Evolutionary conservation across 2,329 filamentous ascomycete species (phyloP), one percentile per base, ranked within the genome.

Genomic region (Phaeosphaeria sp.): DNA sequence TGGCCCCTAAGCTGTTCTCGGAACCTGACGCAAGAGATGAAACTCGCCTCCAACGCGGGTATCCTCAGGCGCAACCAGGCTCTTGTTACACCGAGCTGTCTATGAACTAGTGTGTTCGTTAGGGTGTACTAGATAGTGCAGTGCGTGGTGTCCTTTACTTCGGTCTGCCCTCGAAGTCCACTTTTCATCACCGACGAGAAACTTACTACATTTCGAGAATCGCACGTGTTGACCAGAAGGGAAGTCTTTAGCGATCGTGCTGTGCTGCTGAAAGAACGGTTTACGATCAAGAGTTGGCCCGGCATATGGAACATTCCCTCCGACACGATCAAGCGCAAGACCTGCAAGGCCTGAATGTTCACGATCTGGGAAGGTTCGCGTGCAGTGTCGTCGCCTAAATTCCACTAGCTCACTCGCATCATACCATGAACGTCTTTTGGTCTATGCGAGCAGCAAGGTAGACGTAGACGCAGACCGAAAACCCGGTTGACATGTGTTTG

Each of bases 41-140:
- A 67, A 67, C 65, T 43, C 6, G 55, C 40, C 57, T 66, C 58
- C 25, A 17, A 66, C 63, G 54, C 55, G 25, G 36, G 25, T 21
- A 56, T 60, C 53, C 54, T 66, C 61, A 62, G 46, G 49, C 40
- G 27, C 48, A 17, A 44, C 40, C 17, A 47, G 44, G 17, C 17
- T 25, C 36, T 36, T 40, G 48, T 40, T 42, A 39, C 33, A 46
- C 39, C 42, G 21, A 17, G 40, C 20, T 22, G 48, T 27, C 36
- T 42, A 30, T 36, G 50, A 47, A 20, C 46, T 15, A 44, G 45
- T 53, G 36, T 51, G 44, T 22, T 40, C 20, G 22, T n/a, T 30
- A 22, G 43, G 44, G 51, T 49, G 11, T 13, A 7, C 30, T 36
- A 13, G 11, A 6, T 13, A 36, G 11, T 13, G 30, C 30, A 36